Evolutionary conservation across 805 yeast genomes (phyloP).

Genomic region (Saccharomyces kudriavzevii): DNA sequence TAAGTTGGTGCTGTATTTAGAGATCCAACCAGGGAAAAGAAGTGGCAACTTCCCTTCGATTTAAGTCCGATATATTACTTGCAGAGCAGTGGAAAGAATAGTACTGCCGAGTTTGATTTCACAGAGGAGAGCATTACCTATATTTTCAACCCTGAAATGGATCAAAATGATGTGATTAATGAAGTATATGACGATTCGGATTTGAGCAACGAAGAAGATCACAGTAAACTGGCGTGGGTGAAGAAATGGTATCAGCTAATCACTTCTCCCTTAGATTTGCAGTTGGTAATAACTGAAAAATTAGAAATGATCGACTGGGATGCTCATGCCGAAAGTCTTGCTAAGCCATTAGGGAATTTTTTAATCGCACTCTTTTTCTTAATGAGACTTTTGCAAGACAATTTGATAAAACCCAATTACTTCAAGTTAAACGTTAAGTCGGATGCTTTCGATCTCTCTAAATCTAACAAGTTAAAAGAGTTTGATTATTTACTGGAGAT

Average conservation of each 20-base stretch:
- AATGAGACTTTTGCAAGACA: constrained; percentile 25
- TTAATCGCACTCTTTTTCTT: constrained; percentile 15
- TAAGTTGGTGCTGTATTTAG: background rate
- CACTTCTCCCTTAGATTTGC: constrained; percentile 20
- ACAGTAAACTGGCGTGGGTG: constrained; percentile 3
- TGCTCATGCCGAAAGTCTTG: constrained; percentile 15
- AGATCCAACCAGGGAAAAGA: background rate
- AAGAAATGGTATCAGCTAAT: background rate
- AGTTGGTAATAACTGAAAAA: constrained; percentile 16
- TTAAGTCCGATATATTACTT: background rate
- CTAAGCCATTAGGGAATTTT: constrained; percentile 21
- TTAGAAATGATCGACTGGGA: constrained; percentile 28
- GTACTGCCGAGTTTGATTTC: background rate
- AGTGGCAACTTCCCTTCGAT: background rate
- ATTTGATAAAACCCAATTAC: constrained; percentile 22
- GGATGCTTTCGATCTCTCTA: constrained; percentile 26
- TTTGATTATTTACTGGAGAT: constrained; percentile 13
- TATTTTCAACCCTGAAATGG: background rate
- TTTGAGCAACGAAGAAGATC: background rate
- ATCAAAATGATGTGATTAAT: background rate
- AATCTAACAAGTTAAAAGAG: constrained; percentile 17
- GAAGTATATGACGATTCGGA: background rate
- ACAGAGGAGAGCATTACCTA: background rate
- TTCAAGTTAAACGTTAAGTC: constrained; percentile 10
- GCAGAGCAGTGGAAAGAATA: background rate